Percentiles rank a stretch among this genome's conserved stretches.
Evolutionary conservation across 2,329 filamentous ascomycete genomes (phyloP).

Genomic region (Passalora sequoiae): DNA sequence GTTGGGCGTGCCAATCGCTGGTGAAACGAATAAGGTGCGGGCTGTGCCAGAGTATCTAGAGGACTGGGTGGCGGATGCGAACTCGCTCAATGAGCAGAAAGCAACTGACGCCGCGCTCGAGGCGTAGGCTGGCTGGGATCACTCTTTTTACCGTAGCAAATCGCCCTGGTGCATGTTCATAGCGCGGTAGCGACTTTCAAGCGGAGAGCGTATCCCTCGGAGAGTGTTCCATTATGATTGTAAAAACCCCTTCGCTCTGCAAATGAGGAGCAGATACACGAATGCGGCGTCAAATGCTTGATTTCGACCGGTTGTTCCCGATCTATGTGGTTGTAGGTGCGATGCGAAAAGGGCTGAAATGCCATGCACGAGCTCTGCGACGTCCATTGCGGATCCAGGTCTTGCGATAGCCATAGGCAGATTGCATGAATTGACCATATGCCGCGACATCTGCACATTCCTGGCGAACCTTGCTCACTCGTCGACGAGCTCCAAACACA

Average conservation of each 20-base stretch:
- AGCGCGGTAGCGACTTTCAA: no score
- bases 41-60: slow-evolving; percentile 59
- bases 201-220: no score
- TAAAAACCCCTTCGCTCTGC: no score
- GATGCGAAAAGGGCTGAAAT: slow-evolving; percentile 17
- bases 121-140: no score
- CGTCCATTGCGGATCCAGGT: neutral
- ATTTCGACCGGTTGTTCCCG: no score
- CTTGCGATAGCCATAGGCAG: neutral
- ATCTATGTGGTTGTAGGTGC: neutral
- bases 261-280: no score
- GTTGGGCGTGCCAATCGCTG: slow-evolving; percentile 59
- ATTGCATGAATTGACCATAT: slow-evolving; percentile 16
- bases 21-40: slow-evolving; percentile 54
- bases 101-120: slow-evolving; percentile 32
- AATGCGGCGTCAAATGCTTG: no score
- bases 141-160: no score
- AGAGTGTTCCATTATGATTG: no score
- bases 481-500: slow-evolving; percentile 20
- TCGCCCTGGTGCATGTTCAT: no score
- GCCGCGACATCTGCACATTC: slow-evolving; percentile 24
- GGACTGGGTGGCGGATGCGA: slow-evolving; percentile 48
- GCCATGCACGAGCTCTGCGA: slow-evolving; percentile 13
- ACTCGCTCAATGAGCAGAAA: slow-evolving; percentile 36
- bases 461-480: slow-evolving; percentile 6